Base-by-base conservation (phyloP, 1,139 yeast species). In the Hyphopichia burtonii region DNA sequence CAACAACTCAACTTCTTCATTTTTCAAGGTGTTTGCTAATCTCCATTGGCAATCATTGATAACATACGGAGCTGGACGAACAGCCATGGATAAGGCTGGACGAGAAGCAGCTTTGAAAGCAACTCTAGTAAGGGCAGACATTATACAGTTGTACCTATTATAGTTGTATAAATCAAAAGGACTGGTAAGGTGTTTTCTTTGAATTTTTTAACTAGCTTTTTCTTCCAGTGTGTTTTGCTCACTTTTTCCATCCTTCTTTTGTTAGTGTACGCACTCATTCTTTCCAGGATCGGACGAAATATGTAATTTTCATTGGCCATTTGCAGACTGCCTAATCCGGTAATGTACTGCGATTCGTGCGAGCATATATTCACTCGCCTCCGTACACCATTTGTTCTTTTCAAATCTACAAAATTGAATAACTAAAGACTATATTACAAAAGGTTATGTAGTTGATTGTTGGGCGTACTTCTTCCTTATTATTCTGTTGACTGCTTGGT, bases 31-130 rank as follows among this genome's bases (percentile, higher is more conserved):
- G n/a, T 25, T 25, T 10, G 12, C 28, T 25, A 25, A 20, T 20
- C 23, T 25, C 28, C 28, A 25, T 25, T 25, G 28, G 11, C 11
- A 20, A 5, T 25, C 7, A 11, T 25, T 9, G 28, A 9, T 8
- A 4, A 68, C 76, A 59, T 70, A 71, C 76, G 76, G 70, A 54
- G 74, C 70, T 56, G 71, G 74, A 58, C 76, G 75, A 49, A 62
- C 49, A 45, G 72, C 71, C 64, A 65, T 50, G 48, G 68, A 65
- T 41, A 56, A 54, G 47, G 66, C 60, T 50, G 74, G 74, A 48
- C 65, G 64, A 54, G 71, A 58, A 37, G 50, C 65, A 50, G 74
- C 70, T 65, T 71, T 72, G 56, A 71, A 61, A 56, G 75, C 75
- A 59, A 71, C 62, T 68, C 73, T 72, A 63, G 66, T 68, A 56